These are phyloP conservation scores for Diaporthe capsici DNA, from an alignment of 2,329 filamentous ascomycete species.

Conservation along the genomic window DNA sequence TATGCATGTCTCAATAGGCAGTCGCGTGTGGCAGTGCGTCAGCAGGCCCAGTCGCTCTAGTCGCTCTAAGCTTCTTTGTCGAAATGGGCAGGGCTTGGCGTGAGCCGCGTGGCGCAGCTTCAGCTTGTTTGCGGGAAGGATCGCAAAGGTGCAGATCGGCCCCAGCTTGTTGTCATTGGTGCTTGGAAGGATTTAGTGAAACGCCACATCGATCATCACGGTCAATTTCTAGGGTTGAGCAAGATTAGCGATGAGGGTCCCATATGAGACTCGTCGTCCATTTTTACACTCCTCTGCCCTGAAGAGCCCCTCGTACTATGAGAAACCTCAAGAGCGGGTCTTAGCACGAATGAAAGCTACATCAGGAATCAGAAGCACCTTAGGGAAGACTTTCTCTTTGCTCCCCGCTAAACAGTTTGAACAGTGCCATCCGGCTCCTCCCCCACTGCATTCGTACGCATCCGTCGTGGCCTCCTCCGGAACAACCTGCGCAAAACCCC, in stretches of 20 bases:
- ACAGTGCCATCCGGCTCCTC: too few species aligned
- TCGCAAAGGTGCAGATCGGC: not conserved
- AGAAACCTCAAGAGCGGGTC: too few species aligned
- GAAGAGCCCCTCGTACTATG: too few species aligned
- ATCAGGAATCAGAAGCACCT: too few species aligned
- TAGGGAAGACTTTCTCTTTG: too few species aligned
- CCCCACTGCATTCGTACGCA: too few species aligned
- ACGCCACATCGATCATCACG: not conserved
- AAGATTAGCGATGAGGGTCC: not conserved
- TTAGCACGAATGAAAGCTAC: too few species aligned
- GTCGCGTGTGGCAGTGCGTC: conserved; percentile 30
- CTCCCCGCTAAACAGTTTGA: too few species aligned
- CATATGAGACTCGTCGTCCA: too few species aligned
- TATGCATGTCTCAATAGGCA: not conserved
- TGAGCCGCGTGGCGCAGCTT: conserved; percentile 26
- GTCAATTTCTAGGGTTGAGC: not conserved
- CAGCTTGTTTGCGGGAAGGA: conserved; percentile 13
- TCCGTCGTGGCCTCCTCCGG: too few species aligned
- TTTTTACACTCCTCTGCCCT: too few species aligned
- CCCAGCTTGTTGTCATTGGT: not conserved
- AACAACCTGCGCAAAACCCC: too few species aligned
- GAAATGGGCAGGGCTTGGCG: not conserved
- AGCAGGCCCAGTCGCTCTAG: not conserved
- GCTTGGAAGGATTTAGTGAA: not conserved
- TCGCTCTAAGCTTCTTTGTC: not conserved